Base-by-base conservation (phyloP, 2,329 filamentous ascomycete genomes). In the Pseudopithomyces chartarum region DNA sequence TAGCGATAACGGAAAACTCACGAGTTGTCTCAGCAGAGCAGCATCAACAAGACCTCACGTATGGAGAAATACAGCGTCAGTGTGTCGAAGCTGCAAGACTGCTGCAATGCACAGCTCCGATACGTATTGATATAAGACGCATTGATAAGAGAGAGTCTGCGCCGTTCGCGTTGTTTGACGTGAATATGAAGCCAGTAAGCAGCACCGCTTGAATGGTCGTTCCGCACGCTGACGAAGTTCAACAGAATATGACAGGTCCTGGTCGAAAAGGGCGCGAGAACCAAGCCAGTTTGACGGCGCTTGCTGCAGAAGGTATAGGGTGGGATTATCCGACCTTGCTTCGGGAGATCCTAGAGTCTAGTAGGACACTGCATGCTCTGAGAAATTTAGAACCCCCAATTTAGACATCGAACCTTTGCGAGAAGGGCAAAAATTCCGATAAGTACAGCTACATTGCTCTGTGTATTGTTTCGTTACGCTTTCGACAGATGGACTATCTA, bases 161-260 rank as follows among this genome's bases (percentile, higher is more conserved):
- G n/a, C 66, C 67, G 1, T 83, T 83, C 68, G 78, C 78, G 0
- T 64, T 82, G 17, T 83, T 83, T 59, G 80, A 84, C 65, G 73
- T 83, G 12, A 83, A 83, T 53, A 81, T 83, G 78, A 82, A 83
- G 63, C 80, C 80, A 15, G 78, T 80, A 66, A 70, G 76, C 73
- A 23, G 40, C 39, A 50, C 33, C 11, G 29, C n/a, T 19, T 8
- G 15, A 26, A 6, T 36, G 7, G 15, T 4, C 8, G 17, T 38
- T 36, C n/a, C 13, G 19, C 11, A 33, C 2, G 8, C 29, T 29
- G 20, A 42, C 38, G 34, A 56, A 45, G n/a, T 20, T n/a, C 26
- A n/a, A 22, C 49, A 79, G 74, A 80, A 81, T 46, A 80, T 80
- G 75, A 81, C 79, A 4, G 81, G 80, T 0, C 79, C 80, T 2